Conservation (phyloP, 768 basidiomycete species). For the Scleroderma citrinum region DNA sequence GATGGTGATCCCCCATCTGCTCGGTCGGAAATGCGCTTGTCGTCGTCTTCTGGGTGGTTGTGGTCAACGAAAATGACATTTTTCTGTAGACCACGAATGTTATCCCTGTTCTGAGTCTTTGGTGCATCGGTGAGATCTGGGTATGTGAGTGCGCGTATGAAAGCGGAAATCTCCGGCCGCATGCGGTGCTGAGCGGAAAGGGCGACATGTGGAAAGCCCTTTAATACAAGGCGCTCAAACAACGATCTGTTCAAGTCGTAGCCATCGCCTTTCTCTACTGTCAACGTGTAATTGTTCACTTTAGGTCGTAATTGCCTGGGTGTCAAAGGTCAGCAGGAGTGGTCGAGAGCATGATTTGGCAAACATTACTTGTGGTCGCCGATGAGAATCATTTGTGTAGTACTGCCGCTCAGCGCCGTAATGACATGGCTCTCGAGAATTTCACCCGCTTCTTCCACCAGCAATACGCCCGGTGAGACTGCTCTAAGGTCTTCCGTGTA, state of each 20-base stretch:
- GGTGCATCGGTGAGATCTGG: constrained; percentile 55
- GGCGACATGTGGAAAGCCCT: constrained; percentile 55
- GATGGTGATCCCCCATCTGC: constrained; percentile 41
- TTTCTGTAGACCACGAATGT: constrained; percentile 48
- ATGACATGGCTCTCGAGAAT: constrained; percentile 64
- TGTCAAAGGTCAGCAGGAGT: not conserved
- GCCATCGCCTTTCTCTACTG: constrained; percentile 62
- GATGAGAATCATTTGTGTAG: constrained; percentile 56
- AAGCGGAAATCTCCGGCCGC: constrained; percentile 64
- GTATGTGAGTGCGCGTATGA: constrained; percentile 62
- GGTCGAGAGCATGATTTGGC: not conserved
- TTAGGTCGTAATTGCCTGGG: constrained; percentile 66
- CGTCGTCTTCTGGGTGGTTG: constrained; percentile 46
- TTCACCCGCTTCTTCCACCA: constrained; percentile 72
- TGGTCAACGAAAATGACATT: constrained; percentile 63
- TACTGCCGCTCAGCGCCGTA: constrained; percentile 44
- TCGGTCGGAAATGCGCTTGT: constrained; percentile 35
- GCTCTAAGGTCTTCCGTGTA: constrained; percentile 42
- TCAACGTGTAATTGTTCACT: constrained; percentile 58
- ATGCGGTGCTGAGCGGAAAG: constrained; percentile 62
- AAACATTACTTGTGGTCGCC: constrained; percentile 63
- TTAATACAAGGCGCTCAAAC: constrained; percentile 62
- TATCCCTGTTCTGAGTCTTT: constrained; percentile 41
- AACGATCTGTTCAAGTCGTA: constrained; percentile 63
- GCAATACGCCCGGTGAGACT: constrained; percentile 44